These are phyloP conservation scores for Cocos nucifera DNA, from an alignment of 176 grass and related monocot genomes.

Conservation along the genomic window DNA sequence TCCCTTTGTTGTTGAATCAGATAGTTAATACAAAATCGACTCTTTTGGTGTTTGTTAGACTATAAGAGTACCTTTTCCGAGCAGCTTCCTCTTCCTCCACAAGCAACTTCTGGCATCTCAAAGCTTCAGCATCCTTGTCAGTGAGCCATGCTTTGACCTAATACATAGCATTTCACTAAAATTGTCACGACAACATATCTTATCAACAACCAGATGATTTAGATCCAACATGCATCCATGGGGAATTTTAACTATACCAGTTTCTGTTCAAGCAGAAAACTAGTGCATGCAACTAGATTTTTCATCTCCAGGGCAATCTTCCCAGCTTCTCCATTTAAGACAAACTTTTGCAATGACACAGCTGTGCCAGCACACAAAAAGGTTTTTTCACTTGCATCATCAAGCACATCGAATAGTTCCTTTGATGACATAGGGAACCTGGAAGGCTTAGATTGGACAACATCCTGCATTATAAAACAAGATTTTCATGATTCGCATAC, in stretches of 20 bases:
- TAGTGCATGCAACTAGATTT: constrained; percentile 14
- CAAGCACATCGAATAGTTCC: constrained; percentile 11
- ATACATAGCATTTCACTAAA: not conserved
- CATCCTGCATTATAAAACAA: not conserved
- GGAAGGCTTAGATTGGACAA: constrained; percentile 6
- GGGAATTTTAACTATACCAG: constrained; percentile 1
- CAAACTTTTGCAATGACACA: constrained; percentile 14
- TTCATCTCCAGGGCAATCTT: constrained; percentile 6
- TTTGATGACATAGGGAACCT: constrained; percentile 11
- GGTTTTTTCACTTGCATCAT: constrained; percentile 16
- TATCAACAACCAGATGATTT: not conserved
- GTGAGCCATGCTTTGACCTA: constrained; percentile 12
- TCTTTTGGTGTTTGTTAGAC: not conserved
- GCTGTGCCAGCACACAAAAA: constrained; percentile 11
- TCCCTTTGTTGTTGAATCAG: not conserved
- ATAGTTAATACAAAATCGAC: not conserved
- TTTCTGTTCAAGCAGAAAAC: constrained; percentile 19
- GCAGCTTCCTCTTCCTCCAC: constrained; percentile 17
- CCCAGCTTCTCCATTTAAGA: constrained; percentile 11
- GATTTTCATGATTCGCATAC: not conserved
- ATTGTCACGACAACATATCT: not conserved
- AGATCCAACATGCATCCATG: not conserved
- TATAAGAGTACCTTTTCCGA: not conserved
- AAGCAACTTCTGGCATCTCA: constrained; percentile 11
- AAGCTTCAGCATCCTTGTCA: constrained; percentile 18